Evolutionary conservation across 257 asterid genomes (phyloP).

Genomic region (Ballota nigra): DNA sequence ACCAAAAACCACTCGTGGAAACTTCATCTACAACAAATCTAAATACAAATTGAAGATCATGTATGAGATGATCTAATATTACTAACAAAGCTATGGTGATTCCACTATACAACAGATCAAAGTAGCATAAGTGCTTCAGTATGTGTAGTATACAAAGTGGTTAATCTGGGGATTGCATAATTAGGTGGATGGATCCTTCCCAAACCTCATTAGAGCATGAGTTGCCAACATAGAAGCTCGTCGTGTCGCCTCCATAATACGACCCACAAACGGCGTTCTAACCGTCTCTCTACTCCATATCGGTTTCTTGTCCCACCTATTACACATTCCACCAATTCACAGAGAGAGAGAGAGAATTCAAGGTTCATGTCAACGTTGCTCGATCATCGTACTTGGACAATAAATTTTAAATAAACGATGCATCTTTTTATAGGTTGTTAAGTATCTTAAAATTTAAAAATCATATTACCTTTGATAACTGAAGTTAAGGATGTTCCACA

Average conservation of each 20-base stretch:
- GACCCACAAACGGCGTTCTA: slow-evolving; percentile 54
- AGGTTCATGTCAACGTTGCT: background rate
- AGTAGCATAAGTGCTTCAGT: background rate
- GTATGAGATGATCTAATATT: background rate
- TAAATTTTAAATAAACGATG: background rate
- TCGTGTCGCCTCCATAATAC: slow-evolving; percentile 43
- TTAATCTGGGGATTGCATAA: background rate
- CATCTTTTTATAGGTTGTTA: background rate
- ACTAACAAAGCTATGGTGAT: background rate
- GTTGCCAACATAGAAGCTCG: slow-evolving; percentile 70
- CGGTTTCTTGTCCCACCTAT: slow-evolving; percentile 93
- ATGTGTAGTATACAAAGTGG: background rate
- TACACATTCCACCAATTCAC: background rate
- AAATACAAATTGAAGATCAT: background rate
- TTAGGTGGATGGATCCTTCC: slow-evolving; percentile 53
- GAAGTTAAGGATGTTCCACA: background rate
- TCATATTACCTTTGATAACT: background rate
- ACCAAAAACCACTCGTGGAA: background rate
- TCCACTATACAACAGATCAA: background rate
- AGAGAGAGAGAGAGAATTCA: no score
- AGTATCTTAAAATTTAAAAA: background rate
- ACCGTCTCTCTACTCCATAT: slow-evolving; percentile 62
- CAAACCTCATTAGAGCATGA: slow-evolving; percentile 82
- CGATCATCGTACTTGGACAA: background rate
- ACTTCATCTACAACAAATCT: background rate